These are phyloP conservation scores for Quercus berberidifolia DNA, from an alignment of 306 rosid species.

Conservation along the genomic window DNA sequence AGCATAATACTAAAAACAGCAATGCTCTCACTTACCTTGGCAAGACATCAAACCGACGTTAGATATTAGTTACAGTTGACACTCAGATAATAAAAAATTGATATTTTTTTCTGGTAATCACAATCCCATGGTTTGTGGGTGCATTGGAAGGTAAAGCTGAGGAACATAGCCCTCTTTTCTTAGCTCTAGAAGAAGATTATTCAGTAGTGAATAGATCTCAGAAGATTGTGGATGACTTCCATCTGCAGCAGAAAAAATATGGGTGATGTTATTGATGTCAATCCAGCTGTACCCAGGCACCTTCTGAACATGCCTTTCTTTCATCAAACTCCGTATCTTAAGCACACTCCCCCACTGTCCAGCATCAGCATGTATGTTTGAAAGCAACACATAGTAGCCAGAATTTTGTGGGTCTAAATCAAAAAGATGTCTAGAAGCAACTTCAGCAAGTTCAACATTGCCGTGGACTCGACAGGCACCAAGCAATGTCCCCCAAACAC, in stretches of 20 bases:
- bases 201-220: conserved; percentile 50
- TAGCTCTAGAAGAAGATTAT: conserved; percentile 58
- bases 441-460: conserved; percentile 64
- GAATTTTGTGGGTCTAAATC: conserved; percentile 68
- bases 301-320: conserved; percentile 69
- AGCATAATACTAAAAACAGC: background rate
- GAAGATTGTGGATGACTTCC: conserved; percentile 59
- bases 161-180: conserved; percentile 77
- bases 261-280: conserved; percentile 61
- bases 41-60: background rate
- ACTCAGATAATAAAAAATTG: background rate
- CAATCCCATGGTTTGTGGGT: conserved; percentile 44
- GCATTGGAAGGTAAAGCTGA: conserved; percentile 63
- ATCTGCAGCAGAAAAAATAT: conserved; percentile 72
- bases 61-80: background rate
- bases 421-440: conserved; percentile 57
- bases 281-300: conserved; percentile 83
- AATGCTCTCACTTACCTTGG: background rate
- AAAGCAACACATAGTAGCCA: conserved; percentile 73
- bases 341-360: conserved; percentile 71
- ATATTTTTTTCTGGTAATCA: conserved; percentile 5
- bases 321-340: conserved; percentile 62
- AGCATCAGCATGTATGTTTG: conserved; percentile 69
- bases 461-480: conserved; percentile 84
- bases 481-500: conserved; percentile 84